phyloP scores from a whole-genome alignment of 139 green algal species.

The Desmodesmus armatus region DNA sequence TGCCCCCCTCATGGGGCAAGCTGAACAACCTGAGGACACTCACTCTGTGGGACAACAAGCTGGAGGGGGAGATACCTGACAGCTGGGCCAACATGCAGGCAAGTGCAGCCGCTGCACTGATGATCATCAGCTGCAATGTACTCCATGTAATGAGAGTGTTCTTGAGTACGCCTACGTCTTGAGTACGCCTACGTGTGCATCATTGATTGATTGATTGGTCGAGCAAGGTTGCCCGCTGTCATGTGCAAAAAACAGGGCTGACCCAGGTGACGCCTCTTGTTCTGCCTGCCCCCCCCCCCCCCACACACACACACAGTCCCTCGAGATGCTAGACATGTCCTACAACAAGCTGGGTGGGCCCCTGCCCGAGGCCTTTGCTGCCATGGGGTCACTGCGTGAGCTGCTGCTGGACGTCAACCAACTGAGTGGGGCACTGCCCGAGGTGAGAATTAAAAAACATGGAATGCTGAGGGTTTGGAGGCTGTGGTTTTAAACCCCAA shows the following conservation, averaged over 20 bases:
- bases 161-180: too few species aligned
- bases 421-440: background rate
- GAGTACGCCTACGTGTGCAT: too few species aligned
- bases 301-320: too few species aligned
- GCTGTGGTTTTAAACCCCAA: too few species aligned
- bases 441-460: background rate
- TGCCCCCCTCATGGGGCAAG: background rate
- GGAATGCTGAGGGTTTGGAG: background rate
- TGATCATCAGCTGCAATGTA: too few species aligned
- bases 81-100: too few species aligned
- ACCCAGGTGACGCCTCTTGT: background rate
- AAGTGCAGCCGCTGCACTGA: background rate
- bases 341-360: background rate
- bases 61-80: too few species aligned
- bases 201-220: too few species aligned
- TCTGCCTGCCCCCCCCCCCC: too few species aligned
- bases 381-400: background rate
- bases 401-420: slow-evolving; percentile 25
- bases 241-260: too few species aligned
- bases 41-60: background rate
- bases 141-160: too few species aligned
- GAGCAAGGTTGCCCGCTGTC: too few species aligned
- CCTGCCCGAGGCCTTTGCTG: background rate
- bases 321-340: background rate
- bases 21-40: background rate